These are phyloP conservation scores for Sutorius australiensis DNA, from an alignment of 768 basidiomycete genomes.

Conservation along the genomic window DNA sequence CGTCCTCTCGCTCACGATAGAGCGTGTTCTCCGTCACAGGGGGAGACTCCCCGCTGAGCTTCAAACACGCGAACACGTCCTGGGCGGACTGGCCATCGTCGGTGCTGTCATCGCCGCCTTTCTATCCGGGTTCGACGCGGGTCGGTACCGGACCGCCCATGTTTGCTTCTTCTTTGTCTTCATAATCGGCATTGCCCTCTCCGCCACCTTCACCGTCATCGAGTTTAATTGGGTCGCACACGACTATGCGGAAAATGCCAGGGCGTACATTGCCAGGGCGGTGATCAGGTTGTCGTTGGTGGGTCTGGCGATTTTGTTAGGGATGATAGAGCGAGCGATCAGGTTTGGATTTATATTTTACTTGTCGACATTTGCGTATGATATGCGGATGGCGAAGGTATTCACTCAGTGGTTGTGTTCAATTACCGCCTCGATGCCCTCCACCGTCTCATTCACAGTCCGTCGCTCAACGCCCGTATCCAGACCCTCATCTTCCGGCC, in stretches of 20 bases:
- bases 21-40: slow-evolving; percentile 62
- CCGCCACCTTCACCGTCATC: slow-evolving; percentile 68
- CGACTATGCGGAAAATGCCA: slow-evolving; percentile 43
- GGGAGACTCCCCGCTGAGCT: slow-evolving; percentile 63
- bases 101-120: slow-evolving; percentile 63
- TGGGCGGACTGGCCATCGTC: slow-evolving; percentile 55
- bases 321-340: slow-evolving; percentile 73
- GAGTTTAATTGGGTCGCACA: slow-evolving; percentile 69
- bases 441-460: slow-evolving; percentile 79
- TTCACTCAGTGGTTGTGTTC: no score
- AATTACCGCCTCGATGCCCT: slow-evolving; percentile 20
- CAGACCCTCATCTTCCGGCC: slow-evolving; percentile 58
- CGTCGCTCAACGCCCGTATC: slow-evolving; percentile 73
- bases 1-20: slow-evolving; percentile 54
- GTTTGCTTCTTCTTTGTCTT: slow-evolving; percentile 65
- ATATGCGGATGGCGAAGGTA: slow-evolving; percentile 55
- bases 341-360: slow-evolving; percentile 71
- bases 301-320: slow-evolving; percentile 60
- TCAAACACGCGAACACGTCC: slow-evolving; percentile 51
- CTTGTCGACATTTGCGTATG: slow-evolving; percentile 67
- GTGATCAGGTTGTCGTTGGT: slow-evolving; percentile 57
- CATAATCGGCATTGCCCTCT: slow-evolving; percentile 66
- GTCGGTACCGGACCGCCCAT: slow-evolving; percentile 49
- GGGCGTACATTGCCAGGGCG: slow-evolving; percentile 60
- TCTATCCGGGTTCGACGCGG: slow-evolving; percentile 69